Conservation (phyloP, 1,284 basidiomycete genomes). For the Bjerkandera adusta region DNA sequence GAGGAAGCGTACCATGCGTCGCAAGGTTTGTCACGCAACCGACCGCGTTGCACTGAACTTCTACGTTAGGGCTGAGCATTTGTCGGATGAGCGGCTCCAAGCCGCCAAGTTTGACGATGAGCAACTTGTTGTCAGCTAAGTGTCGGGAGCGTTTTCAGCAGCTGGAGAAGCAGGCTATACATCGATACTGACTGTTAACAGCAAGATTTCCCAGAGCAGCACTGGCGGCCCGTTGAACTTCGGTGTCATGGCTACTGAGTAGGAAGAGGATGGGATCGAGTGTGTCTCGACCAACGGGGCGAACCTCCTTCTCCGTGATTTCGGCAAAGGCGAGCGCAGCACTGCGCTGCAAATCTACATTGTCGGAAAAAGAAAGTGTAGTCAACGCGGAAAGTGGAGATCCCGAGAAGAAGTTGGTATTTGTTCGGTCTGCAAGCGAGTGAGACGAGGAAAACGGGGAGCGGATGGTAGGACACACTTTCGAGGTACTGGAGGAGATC, state of each 20-base stretch:
- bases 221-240: conserved; percentile 97
- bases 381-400: conserved; percentile 92
- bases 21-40: conserved; percentile 99
- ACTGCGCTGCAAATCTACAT: conserved; percentile 97
- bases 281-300: conserved; percentile 95
- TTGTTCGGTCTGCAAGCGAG: conserved; percentile 74
- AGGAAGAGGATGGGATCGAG: conserved; percentile 98
- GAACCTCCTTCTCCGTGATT: conserved; percentile 99
- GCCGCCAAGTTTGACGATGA: conserved; percentile 97
- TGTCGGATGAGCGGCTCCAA: conserved; percentile 98
- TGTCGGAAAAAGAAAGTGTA: conserved; percentile 98
- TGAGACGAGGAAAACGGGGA: conserved; percentile 3
- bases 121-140: conserved; percentile 98
- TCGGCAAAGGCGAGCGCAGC: conserved; percentile 99
- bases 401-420: conserved; percentile 95
- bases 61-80: conserved; percentile 99
- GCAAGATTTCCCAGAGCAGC: conserved; percentile 99
- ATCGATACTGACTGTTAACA: conserved; percentile 82
- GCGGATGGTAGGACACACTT: conserved; percentile 58
- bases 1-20: conserved; percentile 76
- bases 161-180: conserved; percentile 15
- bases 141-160: conserved; percentile 16
- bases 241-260: conserved; percentile 96
- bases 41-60: conserved; percentile 99
- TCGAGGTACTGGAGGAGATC: conserved; percentile 97